phyloP scores from a whole-genome alignment of 371 early-diverging fungal species.

The Mucor plumbeus region DNA sequence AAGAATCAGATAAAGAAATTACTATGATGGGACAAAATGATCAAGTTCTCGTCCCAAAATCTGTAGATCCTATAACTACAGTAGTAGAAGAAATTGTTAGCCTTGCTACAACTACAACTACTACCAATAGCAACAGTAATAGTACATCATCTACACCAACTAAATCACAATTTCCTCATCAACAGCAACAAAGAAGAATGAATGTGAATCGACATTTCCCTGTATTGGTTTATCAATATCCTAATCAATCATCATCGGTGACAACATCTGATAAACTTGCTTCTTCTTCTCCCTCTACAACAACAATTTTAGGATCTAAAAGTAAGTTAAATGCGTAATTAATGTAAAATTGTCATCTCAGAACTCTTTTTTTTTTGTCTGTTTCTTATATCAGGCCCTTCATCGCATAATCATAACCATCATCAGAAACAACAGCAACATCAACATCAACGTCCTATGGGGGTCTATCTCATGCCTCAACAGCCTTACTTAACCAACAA shows the following conservation, averaged over 20 bases:
- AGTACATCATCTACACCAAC: conserved; percentile 8
- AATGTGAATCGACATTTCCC: conserved; percentile 21
- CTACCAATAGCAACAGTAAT: background rate
- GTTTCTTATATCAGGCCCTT: background rate
- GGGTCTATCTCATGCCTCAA: conserved; percentile 27
- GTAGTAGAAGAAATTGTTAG: background rate
- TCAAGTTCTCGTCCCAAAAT: no score
- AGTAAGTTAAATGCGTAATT: background rate
- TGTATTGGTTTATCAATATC: conserved; percentile 28
- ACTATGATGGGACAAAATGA: conserved; percentile 10
- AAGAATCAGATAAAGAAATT: conserved; percentile 21
- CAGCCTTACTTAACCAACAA: conserved; percentile 16
- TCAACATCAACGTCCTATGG: conserved; percentile 12
- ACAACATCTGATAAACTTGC: background rate
- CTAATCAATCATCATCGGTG: background rate
- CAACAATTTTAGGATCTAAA: background rate
- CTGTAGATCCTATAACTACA: no score
- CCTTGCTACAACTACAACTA: background rate
- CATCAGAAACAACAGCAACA: conserved; percentile 1
- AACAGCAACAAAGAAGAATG: conserved; percentile 9
- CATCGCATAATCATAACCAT: background rate
- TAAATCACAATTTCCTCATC: background rate
- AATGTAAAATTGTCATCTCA: no score
- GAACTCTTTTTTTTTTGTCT: background rate
- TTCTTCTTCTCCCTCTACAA: background rate